These are phyloP conservation scores for Earliella scabrosa DNA, from an alignment of 1,284 basidiomycete genomes.

Conservation along the genomic window DNA sequence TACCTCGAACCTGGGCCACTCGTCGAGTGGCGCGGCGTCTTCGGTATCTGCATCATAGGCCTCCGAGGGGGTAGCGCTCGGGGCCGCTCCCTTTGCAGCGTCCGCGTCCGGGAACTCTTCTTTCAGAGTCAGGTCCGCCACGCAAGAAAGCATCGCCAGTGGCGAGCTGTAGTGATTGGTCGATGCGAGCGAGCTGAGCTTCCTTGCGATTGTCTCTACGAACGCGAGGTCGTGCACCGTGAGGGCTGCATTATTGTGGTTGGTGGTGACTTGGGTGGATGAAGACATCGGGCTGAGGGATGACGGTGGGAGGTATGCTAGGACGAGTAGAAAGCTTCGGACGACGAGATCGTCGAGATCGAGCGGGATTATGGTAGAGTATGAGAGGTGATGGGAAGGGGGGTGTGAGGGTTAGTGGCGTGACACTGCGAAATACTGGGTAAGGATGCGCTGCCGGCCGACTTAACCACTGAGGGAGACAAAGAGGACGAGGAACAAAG, in stretches of 20 bases:
- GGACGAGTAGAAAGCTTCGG: neutral
- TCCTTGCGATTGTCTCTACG: slow-evolving; percentile 2
- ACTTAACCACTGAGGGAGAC: neutral
- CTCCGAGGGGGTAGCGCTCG: neutral
- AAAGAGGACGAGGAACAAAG: neutral
- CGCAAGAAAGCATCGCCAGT: slow-evolving; percentile 1
- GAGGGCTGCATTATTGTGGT: neutral
- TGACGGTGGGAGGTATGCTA: neutral
- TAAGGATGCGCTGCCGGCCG: no score
- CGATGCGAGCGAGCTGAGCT: neutral
- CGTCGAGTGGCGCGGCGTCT: neutral
- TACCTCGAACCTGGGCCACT: neutral
- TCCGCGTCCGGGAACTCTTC: neutral
- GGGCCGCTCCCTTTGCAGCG: neutral
- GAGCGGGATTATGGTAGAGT: neutral
- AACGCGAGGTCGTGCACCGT: slow-evolving; percentile 3
- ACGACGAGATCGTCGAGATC: neutral
- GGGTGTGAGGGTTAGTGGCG: no score
- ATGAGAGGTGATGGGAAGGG: no score
- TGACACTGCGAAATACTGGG: no score
- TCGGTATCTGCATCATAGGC: slow-evolving; percentile 2
- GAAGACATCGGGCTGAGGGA: neutral
- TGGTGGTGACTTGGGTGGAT: slow-evolving; percentile 1
- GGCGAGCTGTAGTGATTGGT: neutral
- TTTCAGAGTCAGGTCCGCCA: neutral